Evolutionary conservation across 805 yeast species (phyloP), one percentile per base, ranked within the genome.

Genomic region (Yarrowia porcina): DNA sequence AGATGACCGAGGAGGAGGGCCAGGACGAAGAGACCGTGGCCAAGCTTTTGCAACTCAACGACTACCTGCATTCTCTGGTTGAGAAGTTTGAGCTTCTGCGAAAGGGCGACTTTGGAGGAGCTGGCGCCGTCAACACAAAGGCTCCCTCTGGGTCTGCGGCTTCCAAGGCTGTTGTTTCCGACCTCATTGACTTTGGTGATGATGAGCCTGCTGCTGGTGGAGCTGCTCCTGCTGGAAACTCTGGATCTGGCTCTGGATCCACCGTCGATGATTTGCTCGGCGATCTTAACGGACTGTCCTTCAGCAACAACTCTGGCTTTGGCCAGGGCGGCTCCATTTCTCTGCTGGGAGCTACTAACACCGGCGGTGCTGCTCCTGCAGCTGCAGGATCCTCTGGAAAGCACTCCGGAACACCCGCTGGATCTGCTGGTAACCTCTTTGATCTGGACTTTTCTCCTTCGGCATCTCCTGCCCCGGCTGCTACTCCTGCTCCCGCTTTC

Each of bases 161-260:
- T 8, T n/a, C 49, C 23, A 36, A 36, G 44, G 44, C 59, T 13
- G 59, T 36, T 7, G 44, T 52, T n/a, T 39, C 61, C 18, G 39
- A 56, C n/a, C 78, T 90, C 68, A 88, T 91, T 65, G 96, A 90
- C 70, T 84, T 90, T 68, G 96, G 83, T 70, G 89, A 84, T 67
- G 85, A 79, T 54, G 72, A 73, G 27, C 39, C 47, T 30, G 52
- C 27, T 5, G 25, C 52, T 18, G 52, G 50, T 17, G 50, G 36
- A 13, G 36, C 28, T 23, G 52, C 64, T 18, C 67, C 70, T 17
- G 68, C 69, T 1, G 66, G 64, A 36, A 9, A 18, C 47, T 2
- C 38, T 11, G 50, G 38, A 15, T 7, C 30, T 23, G 18, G 23
- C 13, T 21, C 42, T 72, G 80, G 68, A 49, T 78, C 76, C 66